Percentiles rank a stretch among this genome's conserved stretches.
These are phyloP conservation scores for Leishmania aethiopica DNA, from an alignment of 208 protist genomes.

Conservation along the genomic window DNA sequence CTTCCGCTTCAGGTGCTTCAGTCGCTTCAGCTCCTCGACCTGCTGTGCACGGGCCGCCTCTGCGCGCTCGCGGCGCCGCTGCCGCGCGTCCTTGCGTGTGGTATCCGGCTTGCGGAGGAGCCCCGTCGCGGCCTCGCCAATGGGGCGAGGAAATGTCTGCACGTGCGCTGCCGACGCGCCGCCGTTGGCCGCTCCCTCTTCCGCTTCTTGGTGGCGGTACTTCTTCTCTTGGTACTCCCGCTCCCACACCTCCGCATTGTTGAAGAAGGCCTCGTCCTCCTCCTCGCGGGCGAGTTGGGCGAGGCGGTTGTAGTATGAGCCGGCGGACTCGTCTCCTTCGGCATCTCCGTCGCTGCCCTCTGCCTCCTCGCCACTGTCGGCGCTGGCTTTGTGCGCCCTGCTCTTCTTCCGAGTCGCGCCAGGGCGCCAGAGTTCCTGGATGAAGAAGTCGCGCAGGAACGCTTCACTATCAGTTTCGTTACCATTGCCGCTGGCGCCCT, in stretches of 20 bases:
- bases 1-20: constrained; percentile 90
- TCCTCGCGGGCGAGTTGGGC: constrained; percentile 77
- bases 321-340: constrained; percentile 31
- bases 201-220: constrained; percentile 85
- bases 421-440: constrained; percentile 75
- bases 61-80: constrained; percentile 75
- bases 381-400: neutral
- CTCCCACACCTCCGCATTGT: constrained; percentile 85
- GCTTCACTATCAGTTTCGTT: constrained; percentile 36
- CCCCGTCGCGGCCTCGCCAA: constrained; percentile 69
- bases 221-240: constrained; percentile 82
- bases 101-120: constrained; percentile 75
- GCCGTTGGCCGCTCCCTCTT: constrained; percentile 47
- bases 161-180: constrained; percentile 51
- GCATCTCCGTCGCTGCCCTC: constrained; percentile 10
- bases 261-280: constrained; percentile 85
- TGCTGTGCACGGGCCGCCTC: constrained; percentile 67
- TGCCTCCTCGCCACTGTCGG: neutral
- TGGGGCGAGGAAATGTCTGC: constrained; percentile 80
- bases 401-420: constrained; percentile 7
- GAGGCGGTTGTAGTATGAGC: constrained; percentile 48
- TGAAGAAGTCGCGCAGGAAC: constrained; percentile 76
- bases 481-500: neutral
- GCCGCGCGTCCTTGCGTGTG: constrained; percentile 78
- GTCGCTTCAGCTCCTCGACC: constrained; percentile 86